Conservation (phyloP, 2,329 filamentous ascomycete genomes). For the Sarocladium oryzae region DNA sequence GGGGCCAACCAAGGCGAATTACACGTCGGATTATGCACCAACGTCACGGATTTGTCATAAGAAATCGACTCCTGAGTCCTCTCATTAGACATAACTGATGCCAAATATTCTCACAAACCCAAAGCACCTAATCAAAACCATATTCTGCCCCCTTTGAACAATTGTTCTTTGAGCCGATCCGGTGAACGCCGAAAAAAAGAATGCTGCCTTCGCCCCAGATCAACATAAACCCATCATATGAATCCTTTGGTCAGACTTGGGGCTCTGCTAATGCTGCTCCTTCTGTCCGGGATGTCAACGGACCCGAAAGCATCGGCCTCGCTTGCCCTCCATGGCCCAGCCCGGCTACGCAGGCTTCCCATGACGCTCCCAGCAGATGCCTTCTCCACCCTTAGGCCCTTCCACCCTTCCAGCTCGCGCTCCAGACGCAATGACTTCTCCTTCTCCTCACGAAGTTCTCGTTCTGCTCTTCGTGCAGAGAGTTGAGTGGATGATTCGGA, state of each 20-base stretch:
- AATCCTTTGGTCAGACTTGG: conserved; percentile 76
- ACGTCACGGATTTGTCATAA: not conserved
- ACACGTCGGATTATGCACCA: no score
- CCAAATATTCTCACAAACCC: not conserved
- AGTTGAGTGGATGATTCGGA: conserved; percentile 79
- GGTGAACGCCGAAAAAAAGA: not conserved
- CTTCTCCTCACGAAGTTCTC: conserved; percentile 81
- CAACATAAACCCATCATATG: not conserved
- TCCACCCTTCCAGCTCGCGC: conserved; percentile 79
- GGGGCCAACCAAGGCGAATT: no score
- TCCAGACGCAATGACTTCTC: conserved; percentile 79
- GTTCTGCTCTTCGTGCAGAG: conserved; percentile 75
- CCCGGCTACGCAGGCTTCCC: conserved; percentile 31
- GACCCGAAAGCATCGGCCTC: conserved; percentile 32
- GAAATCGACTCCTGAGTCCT: not conserved
- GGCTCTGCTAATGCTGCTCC: conserved; percentile 56
- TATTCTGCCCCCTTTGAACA: conserved; percentile 2
- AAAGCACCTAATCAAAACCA: not conserved
- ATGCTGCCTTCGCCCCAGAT: not conserved
- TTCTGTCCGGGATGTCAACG: conserved; percentile 55
- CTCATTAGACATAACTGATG: not conserved
- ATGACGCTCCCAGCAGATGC: conserved; percentile 39
- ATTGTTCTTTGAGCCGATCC: not conserved
- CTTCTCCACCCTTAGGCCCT: conserved; percentile 65
- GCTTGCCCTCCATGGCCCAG: conserved; percentile 27